Percentiles rank a stretch among this genome's conserved stretches.
Evolutionary conservation across 2,329 filamentous ascomycete species (phyloP).

Genomic region (Grosmannia huntii): DNA sequence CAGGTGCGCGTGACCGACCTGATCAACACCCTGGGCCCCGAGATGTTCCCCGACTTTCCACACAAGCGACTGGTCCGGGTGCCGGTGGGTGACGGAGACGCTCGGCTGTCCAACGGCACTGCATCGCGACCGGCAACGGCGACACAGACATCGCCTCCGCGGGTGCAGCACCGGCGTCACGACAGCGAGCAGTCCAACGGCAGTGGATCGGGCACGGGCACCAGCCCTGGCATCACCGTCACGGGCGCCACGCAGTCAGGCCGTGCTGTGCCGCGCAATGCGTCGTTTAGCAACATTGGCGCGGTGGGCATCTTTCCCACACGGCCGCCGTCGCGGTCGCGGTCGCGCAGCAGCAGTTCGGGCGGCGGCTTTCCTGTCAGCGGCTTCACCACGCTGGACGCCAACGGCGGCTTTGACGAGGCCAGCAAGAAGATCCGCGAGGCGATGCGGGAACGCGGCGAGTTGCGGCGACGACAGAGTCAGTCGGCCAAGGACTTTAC

Average conservation of each 20-base stretch:
- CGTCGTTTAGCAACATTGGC: conserved; percentile 85
- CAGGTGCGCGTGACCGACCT: conserved; percentile 75
- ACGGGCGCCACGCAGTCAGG: conserved; percentile 40
- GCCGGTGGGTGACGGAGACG: conserved; percentile 23
- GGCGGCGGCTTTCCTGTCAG: conserved; percentile 55
- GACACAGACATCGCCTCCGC: background rate
- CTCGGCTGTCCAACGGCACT: background rate
- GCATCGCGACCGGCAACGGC: background rate
- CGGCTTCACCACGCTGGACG: conserved; percentile 55
- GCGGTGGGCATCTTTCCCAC: conserved; percentile 84
- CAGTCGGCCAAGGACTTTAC: conserved; percentile 13
- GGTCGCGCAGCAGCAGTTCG: conserved; percentile 61
- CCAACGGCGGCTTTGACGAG: conserved; percentile 63
- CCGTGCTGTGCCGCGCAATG: conserved; percentile 61
- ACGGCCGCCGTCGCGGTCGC: conserved; percentile 66
- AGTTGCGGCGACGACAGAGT: conserved; percentile 43
- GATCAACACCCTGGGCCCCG: conserved; percentile 89
- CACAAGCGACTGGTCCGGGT: conserved; percentile 56
- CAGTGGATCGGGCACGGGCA: conserved; percentile 11
- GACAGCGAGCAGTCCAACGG: conserved; percentile 36
- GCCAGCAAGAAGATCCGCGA: conserved; percentile 73
- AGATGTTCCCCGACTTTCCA: conserved; percentile 96
- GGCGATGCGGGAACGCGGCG: conserved; percentile 70
- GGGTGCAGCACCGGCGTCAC: conserved; percentile 7
- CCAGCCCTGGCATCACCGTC: background rate